Evolutionary conservation across 2,329 filamentous ascomycete species (phyloP), one percentile per base, ranked within the genome.

Genomic region (Colletotrichum spinosum): DNA sequence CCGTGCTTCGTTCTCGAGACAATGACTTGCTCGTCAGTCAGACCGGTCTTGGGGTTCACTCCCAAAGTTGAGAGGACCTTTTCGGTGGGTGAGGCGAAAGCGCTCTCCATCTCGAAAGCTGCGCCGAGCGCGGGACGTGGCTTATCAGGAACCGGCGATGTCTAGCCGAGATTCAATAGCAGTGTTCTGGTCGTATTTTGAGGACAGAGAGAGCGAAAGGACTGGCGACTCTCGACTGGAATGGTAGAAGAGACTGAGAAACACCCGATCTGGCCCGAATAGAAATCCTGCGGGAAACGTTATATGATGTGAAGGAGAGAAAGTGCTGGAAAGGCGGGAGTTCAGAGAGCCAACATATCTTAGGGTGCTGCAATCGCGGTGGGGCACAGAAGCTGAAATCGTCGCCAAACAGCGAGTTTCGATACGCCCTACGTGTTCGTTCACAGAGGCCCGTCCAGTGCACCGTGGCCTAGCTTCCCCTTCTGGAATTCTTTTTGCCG

Each of bases 61-160:
- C 79, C 77, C 72, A 91, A 88, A 71, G 81, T 78, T 73, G 81
- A 79, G 72, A 92, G 81, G 71, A 91, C 86, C 76, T 87, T 80
- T 72, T 83, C 78, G 74, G 82, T 83, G 70, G 87, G 79, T 72
- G 82, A 83, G 69, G 86, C 81, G 72, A 87, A 91, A 69, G 89
- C 88, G 80, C 81, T 84, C 70, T 90, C 87, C 88, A 91, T 91
- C 68, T 69, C 55, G 63, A 65, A 60, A 65, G 60, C 39, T 60
- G 67, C 67, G 67, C 65, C 55, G 59, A 53, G 64, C 55, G 67
- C 55, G 48, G 37, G 17, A 55, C n/a, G 54, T 65, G 60, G 51
- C 49, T 65, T 67, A 42, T 65, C 64, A 42, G 60, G 44, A 65
- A 60, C 50, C 54, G 60, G 25, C 46, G 58, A 17, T 62, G 35